Conservation (phyloP, 768 basidiomycete genomes). For the Amyloporia xantha region DNA sequence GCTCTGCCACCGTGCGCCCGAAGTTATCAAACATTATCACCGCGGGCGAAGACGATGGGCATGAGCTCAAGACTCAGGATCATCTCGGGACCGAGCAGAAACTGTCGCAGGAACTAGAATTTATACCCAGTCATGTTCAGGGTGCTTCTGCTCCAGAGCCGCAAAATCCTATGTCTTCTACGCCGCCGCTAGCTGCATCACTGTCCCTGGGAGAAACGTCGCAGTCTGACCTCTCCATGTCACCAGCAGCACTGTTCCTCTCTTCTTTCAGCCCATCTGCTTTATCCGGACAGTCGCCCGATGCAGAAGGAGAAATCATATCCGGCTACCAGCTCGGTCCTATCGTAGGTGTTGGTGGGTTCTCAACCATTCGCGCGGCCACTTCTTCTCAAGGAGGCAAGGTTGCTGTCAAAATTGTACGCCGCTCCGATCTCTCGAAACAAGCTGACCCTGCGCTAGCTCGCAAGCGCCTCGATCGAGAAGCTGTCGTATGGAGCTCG, state of each 20-base stretch:
- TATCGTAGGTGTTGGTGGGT: constrained; percentile 73
- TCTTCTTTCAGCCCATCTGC: constrained; percentile 49
- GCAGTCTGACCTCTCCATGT: constrained; percentile 26
- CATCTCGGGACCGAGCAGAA: constrained; percentile 11
- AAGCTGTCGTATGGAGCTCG: constrained; percentile 66
- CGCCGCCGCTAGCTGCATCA: constrained; percentile 2
- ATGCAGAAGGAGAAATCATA: constrained; percentile 62
- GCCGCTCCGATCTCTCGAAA: constrained; percentile 47
- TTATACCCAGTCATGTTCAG: not conserved
- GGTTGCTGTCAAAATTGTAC: constrained; percentile 80
- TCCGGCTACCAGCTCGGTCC: constrained; percentile 71
- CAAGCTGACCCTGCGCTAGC: constrained; percentile 41
- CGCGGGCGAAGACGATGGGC: constrained; percentile 2
- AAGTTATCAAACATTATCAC: constrained; percentile 1
- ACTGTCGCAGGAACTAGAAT: constrained; percentile 9
- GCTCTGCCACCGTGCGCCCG: not conserved
- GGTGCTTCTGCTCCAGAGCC: constrained; percentile 14
- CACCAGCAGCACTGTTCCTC: constrained; percentile 72
- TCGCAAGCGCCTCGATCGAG: constrained; percentile 57
- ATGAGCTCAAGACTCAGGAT: not conserved
- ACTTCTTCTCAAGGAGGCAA: constrained; percentile 54
- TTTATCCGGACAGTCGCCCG: constrained; percentile 33
- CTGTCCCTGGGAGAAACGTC: constrained; percentile 4
- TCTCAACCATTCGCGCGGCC: constrained; percentile 73
- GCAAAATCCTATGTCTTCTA: not conserved